Percentiles rank a stretch among this genome's conserved stretches.
Evolutionary conservation across 2,329 filamentous ascomycete species (phyloP).

Genomic region (Xylariales sp.): DNA sequence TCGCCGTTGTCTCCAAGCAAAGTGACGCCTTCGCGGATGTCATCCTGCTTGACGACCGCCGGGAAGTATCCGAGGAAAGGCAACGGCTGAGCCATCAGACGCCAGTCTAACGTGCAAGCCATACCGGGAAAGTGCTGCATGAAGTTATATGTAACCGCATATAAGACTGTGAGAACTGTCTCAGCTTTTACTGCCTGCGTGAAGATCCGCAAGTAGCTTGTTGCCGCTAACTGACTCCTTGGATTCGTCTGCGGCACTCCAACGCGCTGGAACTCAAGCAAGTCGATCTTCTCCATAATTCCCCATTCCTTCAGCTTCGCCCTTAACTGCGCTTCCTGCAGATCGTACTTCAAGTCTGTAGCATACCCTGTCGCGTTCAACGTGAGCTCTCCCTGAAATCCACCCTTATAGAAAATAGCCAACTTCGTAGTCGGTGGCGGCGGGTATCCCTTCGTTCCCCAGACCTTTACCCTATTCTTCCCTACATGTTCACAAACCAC

Average conservation of each 20-base stretch:
- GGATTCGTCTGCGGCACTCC: constrained; percentile 34
- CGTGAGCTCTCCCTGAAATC: constrained; percentile 40
- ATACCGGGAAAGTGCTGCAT: constrained; percentile 42
- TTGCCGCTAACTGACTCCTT: constrained; percentile 33
- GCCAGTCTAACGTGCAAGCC: constrained; percentile 36
- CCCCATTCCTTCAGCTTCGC: constrained; percentile 34
- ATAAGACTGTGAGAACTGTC: constrained; percentile 23
- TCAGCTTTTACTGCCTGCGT: constrained; percentile 29
- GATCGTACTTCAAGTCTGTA: constrained; percentile 42
- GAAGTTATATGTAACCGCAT: constrained; percentile 28
- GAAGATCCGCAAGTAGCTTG: constrained; percentile 41
- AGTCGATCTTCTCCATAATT: constrained; percentile 34
- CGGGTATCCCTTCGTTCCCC: constrained; percentile 34
- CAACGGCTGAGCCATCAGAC: constrained; percentile 30
- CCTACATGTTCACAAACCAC: constrained; percentile 31
- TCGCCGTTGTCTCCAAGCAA: constrained; percentile 9
- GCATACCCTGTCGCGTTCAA: constrained; percentile 44
- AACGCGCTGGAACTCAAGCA: constrained; percentile 48
- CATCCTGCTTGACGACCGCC: constrained; percentile 23
- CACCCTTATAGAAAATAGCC: constrained; percentile 44
- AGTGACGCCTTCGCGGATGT: constrained; percentile 17
- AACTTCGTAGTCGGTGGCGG: constrained; percentile 48
- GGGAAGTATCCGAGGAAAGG: constrained; percentile 39
- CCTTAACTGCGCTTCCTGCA: constrained; percentile 43
- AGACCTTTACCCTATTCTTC: constrained; percentile 33